Evolutionary conservation across 345 rosid species (phyloP).

Genomic region (Lepidium sativum): DNA sequence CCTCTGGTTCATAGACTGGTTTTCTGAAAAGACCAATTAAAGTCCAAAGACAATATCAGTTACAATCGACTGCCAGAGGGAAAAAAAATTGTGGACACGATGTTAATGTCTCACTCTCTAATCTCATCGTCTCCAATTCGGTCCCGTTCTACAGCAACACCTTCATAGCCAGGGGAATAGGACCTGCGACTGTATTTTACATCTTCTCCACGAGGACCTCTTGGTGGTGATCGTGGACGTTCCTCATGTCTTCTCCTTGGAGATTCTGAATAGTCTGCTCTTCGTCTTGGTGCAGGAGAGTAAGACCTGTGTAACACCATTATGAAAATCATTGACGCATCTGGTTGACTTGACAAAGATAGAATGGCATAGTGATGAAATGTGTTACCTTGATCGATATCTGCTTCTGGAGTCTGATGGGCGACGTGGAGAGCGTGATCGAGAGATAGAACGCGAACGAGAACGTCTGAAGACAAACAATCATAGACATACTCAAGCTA

Average conservation of each 20-base stretch:
- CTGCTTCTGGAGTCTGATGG: constrained; percentile 66
- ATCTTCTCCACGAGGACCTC: constrained; percentile 59
- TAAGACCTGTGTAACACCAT: constrained; percentile 54
- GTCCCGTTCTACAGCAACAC: constrained; percentile 25
- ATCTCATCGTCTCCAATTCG: constrained; percentile 40
- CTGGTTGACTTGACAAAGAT: not conserved
- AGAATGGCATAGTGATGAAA: not conserved
- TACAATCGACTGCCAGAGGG: not conserved
- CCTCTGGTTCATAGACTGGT: constrained; percentile 35
- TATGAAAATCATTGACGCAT: not conserved
- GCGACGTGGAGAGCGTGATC: constrained; percentile 63
- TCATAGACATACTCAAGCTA: not conserved
- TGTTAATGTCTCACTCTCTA: constrained; percentile 39
- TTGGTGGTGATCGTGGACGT: constrained; percentile 62
- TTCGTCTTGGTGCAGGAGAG: constrained; percentile 65
- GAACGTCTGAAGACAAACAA: constrained; percentile 46
- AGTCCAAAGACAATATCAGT: not conserved
- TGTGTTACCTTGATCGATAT: constrained; percentile 67
- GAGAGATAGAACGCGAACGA: constrained; percentile 70
- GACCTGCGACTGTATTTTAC: constrained; percentile 41
- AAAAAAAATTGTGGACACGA: not conserved
- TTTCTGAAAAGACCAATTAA: constrained; percentile 32
- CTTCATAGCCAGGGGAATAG: constrained; percentile 56
- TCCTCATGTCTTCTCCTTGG: constrained; percentile 61
- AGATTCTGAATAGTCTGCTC: constrained; percentile 58